Percentiles rank a stretch among this genome's conserved stretches.
Evolutionary conservation across 1,284 basidiomycete genomes (phyloP).

Genomic region (Naganishia cerealis): DNA sequence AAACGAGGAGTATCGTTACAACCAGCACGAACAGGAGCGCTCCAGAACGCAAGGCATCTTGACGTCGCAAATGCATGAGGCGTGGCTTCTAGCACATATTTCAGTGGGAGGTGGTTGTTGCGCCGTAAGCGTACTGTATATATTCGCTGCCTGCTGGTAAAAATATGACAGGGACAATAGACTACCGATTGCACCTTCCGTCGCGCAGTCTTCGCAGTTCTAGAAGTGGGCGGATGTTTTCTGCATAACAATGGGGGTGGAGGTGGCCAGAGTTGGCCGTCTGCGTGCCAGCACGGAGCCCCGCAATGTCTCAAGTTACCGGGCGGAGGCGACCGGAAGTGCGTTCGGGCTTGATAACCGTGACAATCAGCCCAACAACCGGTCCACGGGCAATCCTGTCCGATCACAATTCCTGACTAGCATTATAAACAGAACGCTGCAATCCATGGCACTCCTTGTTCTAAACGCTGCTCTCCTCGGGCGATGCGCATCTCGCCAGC

Average conservation of each 20-base stretch:
- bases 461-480: background rate
- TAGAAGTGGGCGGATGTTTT: no score
- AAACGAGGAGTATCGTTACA: background rate
- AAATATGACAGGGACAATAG: no score
- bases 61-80: constrained; percentile 14
- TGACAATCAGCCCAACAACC: background rate
- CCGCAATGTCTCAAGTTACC: no score
- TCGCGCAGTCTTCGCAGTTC: no score
- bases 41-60: background rate
- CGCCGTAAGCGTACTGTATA: background rate
- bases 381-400: background rate
- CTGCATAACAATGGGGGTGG: no score
- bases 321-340: no score
- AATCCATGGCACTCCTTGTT: background rate
- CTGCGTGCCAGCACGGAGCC: no score
- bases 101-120: background rate
- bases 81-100: background rate
- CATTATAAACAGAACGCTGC: background rate
- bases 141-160: background rate
- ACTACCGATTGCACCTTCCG: no score
- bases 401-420: no score
- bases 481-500: background rate
- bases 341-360: background rate
- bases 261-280: no score
- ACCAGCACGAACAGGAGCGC: background rate